These are phyloP conservation scores for Epicoccum sorghinum DNA, from an alignment of 2,329 filamentous ascomycete species.

Conservation along the genomic window DNA sequence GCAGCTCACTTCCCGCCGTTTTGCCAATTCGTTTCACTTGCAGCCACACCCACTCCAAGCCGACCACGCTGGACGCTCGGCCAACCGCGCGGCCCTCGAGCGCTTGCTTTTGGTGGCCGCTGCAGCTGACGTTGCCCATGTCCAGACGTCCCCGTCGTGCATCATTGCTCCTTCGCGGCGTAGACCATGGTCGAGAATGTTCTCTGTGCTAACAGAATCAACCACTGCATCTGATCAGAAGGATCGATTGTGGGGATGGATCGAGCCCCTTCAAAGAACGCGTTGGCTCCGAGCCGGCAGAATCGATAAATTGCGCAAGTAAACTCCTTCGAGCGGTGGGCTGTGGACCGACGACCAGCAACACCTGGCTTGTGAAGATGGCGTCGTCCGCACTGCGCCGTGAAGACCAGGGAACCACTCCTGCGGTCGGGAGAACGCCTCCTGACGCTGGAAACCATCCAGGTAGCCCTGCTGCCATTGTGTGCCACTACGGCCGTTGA, in stretches of 20 bases:
- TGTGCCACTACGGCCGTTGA: slow-evolving; percentile 5
- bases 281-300: slow-evolving; percentile 1
- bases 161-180: slow-evolving; percentile 8
- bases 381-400: slow-evolving; percentile 1
- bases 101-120: slow-evolving; percentile 14
- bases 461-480: not conserved
- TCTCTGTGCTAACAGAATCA: slow-evolving; percentile 3
- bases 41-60: slow-evolving; percentile 15
- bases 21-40: slow-evolving; percentile 15
- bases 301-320: slow-evolving; percentile 14
- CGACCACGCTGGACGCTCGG: slow-evolving; percentile 6
- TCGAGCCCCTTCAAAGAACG: slow-evolving; percentile 5
- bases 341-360: slow-evolving; percentile 6
- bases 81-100: slow-evolving; percentile 19
- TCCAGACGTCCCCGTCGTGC: slow-evolving; percentile 1
- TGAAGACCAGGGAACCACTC: not conserved
- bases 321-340: slow-evolving; percentile 8
- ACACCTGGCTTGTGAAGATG: slow-evolving; percentile 3
- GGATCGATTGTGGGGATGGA: slow-evolving; percentile 3
- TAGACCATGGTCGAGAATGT: slow-evolving; percentile 13
- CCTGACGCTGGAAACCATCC: not conserved
- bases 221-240: not conserved
- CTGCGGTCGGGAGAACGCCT: slow-evolving; percentile 2
- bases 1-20: not conserved
- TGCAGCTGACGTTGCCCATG: slow-evolving; percentile 15